Base-by-base conservation (phyloP, 1,284 basidiomycete species). In the Gymnopus androsaceus region DNA sequence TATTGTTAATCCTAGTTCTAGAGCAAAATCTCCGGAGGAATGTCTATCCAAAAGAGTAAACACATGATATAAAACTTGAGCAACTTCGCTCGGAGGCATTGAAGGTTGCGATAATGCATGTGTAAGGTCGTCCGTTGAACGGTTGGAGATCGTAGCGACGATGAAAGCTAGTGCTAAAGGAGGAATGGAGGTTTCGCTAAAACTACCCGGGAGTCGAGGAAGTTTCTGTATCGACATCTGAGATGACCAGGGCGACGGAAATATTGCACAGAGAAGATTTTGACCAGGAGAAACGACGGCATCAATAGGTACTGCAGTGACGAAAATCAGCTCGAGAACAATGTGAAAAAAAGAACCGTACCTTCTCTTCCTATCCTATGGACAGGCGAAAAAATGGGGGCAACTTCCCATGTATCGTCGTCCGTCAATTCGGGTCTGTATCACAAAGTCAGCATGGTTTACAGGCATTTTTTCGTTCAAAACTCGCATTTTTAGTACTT, bases 251-350 rank as follows among this genome's bases (percentile, higher is more conserved):
- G 74, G 61, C 27, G 78, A 73, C 5, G 82, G 75, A 11, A 83
- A 76, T 7, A 78, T 58, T 7, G 79, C 75, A 61, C 80, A 83
- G 2, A 86, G 58, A 30, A 88, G 72, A 11, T 70, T 66, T 51
- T 75, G 69, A 63, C 87, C 89, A 30, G 81, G 86, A 7, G 88
- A 90, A 3, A 78, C 51, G 1, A 68, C 70, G 28, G 77, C 73
- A 59, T 70, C 72, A 55, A 82, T 80, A 54, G 84, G 84, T 84
- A 57, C 46, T 60, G 46, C 7, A 37, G 31, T n/a, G 23, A 45
- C 42, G n/a, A n/a, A n/a, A n/a, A 34, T 42, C 51, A 36, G 45
- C n/a, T 57, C 33, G 51, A 52, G 55, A 37, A 36, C 52, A 41
- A 30, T 38, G 23, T 30, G 3, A 28, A 37, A 23, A 5, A 17